Evolutionary conservation across 805 yeast genomes (phyloP).

Genomic region (Brettanomyces sp.): DNA sequence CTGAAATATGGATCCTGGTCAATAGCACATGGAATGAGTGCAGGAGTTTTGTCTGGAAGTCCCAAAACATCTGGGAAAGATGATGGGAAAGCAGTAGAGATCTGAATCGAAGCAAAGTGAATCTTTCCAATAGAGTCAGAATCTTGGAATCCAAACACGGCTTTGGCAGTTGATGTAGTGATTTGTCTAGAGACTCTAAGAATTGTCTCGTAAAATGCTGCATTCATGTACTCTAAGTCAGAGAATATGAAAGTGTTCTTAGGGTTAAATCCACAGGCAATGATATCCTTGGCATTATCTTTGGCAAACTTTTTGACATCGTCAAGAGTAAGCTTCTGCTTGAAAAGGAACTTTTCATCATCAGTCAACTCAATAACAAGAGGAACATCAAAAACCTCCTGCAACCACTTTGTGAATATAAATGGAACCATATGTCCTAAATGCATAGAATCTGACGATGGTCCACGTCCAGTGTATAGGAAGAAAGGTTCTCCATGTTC

Average conservation of each 20-base stretch:
- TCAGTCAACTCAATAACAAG: conserved; percentile 90
- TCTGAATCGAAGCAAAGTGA: conserved; percentile 94
- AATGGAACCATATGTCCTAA: conserved; percentile 97
- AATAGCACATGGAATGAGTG: conserved; percentile 96
- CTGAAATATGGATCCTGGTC: conserved; percentile 99
- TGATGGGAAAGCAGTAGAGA: conserved; percentile 91
- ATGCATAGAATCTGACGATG: conserved; percentile 89
- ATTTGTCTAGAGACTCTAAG: conserved; percentile 89
- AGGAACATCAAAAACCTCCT: conserved; percentile 95
- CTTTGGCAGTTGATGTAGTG: conserved; percentile 93
- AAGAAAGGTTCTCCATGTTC: conserved; percentile 95
- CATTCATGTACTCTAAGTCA: conserved; percentile 87
- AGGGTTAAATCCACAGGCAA: conserved; percentile 89
- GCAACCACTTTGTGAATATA: conserved; percentile 93
- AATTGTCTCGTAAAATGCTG: conserved; percentile 88
- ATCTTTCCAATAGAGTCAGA: conserved; percentile 89
- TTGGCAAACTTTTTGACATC: conserved; percentile 75
- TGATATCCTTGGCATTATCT: conserved; percentile 86
- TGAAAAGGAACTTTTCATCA: conserved; percentile 94
- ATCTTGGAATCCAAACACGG: conserved; percentile 94
- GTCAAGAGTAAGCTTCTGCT: conserved; percentile 78
- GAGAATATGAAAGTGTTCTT: conserved; percentile 93
- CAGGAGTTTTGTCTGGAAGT: conserved; percentile 81
- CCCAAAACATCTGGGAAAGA: conserved; percentile 93
- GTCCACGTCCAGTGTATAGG: conserved; percentile 95